phyloP scores from a whole-genome alignment of 2,329 filamentous ascomycete genomes.

The Alternaria novae-zelandiae region DNA sequence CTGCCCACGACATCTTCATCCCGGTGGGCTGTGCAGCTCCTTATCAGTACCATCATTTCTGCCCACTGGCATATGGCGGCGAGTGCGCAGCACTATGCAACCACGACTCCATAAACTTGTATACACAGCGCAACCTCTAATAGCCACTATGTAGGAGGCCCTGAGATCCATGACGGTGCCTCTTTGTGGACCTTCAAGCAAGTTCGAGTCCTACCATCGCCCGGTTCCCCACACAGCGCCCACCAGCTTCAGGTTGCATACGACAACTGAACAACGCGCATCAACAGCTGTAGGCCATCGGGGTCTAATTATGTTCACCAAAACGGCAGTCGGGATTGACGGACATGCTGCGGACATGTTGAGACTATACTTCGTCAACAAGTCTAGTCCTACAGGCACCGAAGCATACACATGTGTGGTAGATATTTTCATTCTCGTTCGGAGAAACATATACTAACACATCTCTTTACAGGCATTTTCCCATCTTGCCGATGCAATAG shows the following conservation, averaged over 20 bases:
- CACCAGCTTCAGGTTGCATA: not conserved
- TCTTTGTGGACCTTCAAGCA: not conserved
- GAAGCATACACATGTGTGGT: not conserved
- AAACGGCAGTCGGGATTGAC: not conserved
- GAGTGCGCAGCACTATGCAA: not conserved
- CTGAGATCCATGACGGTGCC: not conserved
- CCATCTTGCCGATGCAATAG: not conserved
- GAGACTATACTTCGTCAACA: not conserved
- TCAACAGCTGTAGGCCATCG: not conserved
- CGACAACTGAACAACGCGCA: not conserved
- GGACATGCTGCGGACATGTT: not conserved
- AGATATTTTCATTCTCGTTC: not conserved
- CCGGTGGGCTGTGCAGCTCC: not conserved
- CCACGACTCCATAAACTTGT: not conserved
- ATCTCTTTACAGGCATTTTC: not conserved
- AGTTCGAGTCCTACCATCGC: not conserved
- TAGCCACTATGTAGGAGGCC: not conserved
- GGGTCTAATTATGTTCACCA: not conserved
- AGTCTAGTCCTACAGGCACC: not conserved
- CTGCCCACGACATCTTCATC: not conserved
- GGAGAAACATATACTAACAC: not conserved
- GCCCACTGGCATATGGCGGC: not conserved
- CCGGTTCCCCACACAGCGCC: not conserved
- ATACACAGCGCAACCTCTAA: not conserved
- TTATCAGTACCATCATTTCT: not conserved